Evolutionary conservation across 169 alveolate genomes (phyloP), one percentile per base, ranked within the genome.

Genomic region (Theileria equi): DNA sequence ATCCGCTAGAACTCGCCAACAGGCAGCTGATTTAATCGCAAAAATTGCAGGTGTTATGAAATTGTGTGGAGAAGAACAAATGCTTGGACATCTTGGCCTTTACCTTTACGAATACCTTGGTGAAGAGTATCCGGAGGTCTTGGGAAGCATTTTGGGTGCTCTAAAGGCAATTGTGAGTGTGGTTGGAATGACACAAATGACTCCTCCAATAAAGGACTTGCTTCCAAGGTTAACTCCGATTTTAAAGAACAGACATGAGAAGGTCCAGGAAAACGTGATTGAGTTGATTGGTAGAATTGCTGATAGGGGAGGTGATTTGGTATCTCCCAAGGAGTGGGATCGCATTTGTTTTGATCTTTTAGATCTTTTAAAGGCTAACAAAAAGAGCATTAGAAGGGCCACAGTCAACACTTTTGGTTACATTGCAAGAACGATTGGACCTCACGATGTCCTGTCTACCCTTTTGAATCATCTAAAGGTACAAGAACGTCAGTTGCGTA

Each of bases 51-150:
- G 87, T 29, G 96, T 97, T 21, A 96, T 97, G 98, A 93, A 96
- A 82, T 88, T 90, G 68, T 96, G 99, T 59, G 98, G 96, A 17
- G 99, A 97, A 68, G 99, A 97, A 82, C 95, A 91, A 34, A 91
- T 94, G 94, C 87, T 97, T 82, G 98, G 98, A 23, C 98, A 97
- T 89, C 86, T 98, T 80, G 98, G 99, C 19, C 89, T 96, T 54
- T 94, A 93, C 63, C 88, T 98, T 35, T 96, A 94, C 81, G 99
- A 98, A 81, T 96, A 96, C 80, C 81, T 98, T 40, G 99, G 99
- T 3, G 99, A 98, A 80, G 99, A 98, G 85, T 98, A 96, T 80
- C 99, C 99, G 7, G 99, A 98, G 82, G 99, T 98, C 11, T 87
- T 96, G 49, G 99, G 99, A 1, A 93, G 98, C 64, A 96, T 97